Evolutionary conservation across 768 basidiomycete genomes (phyloP).

Genomic region (Leccinum uliginosum): DNA sequence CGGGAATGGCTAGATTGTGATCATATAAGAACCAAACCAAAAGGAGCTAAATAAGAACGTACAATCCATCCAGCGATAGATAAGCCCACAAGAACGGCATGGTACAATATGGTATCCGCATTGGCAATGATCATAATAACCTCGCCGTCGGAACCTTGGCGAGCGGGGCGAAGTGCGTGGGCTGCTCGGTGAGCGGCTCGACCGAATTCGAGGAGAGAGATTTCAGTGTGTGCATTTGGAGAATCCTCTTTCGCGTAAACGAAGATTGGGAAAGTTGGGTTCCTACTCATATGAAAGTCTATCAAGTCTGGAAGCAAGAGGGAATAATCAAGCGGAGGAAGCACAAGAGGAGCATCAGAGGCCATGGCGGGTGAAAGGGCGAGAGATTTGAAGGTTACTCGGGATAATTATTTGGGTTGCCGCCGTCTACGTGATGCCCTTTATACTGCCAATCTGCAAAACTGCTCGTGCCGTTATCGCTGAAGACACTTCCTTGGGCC

Average conservation of each 20-base stretch:
- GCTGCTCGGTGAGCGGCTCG: conserved; percentile 34
- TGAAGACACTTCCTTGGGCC: too few relatives aligned
- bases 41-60: conserved; percentile 23
- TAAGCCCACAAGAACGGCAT: conserved; percentile 32
- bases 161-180: conserved; percentile 35
- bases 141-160: conserved; percentile 18
- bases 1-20: conserved; percentile 28
- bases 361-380: conserved; percentile 4
- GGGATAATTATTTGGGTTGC: neutral
- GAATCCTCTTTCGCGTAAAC: conserved; percentile 11
- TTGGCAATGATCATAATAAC: conserved; percentile 24
- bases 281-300: conserved; percentile 23
- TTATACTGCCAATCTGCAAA: too few relatives aligned
- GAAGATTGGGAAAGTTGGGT: conserved; percentile 22
- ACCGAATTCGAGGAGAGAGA: conserved; percentile 28
- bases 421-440: neutral
- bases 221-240: conserved; percentile 12
- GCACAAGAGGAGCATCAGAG: neutral
- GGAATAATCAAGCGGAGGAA: conserved; percentile 25
- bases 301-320: conserved; percentile 23
- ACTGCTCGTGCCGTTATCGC: too few relatives aligned
- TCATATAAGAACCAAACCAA: conserved; percentile 17
- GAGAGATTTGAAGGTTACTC: neutral
- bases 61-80: conserved; percentile 37
- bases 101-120: conserved; percentile 33